These are phyloP conservation scores for Vaucheria bursata DNA, from an alignment of 352 stramenopile genomes.

Conservation along the genomic window DNA sequence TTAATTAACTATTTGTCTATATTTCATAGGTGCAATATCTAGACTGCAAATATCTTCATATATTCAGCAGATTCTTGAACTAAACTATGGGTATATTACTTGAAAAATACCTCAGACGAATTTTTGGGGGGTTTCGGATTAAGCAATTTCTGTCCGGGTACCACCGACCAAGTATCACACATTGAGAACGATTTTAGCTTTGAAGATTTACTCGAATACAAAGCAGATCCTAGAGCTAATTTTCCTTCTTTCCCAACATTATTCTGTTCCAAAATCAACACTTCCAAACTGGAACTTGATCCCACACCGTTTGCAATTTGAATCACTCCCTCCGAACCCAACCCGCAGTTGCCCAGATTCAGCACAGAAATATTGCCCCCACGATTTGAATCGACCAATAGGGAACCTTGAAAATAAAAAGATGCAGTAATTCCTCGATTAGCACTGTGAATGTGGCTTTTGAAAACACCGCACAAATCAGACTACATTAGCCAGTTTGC, in stretches of 20 bases:
- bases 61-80: too few relatives aligned
- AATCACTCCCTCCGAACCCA: background rate
- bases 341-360: background rate
- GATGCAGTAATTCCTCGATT: background rate
- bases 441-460: background rate
- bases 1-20: too few relatives aligned
- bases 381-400: background rate
- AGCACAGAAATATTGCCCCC: background rate
- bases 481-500: too few relatives aligned
- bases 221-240: background rate
- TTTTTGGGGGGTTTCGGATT: too few relatives aligned
- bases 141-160: constrained; percentile 27
- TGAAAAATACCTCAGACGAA: too few relatives aligned
- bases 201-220: constrained; percentile 11
- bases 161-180: constrained; percentile 26
- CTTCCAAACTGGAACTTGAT: background rate
- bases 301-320: background rate
- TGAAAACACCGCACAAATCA: background rate
- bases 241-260: background rate
- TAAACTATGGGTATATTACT: too few relatives aligned
- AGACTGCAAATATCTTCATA: too few relatives aligned
- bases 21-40: too few relatives aligned
- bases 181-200: constrained; percentile 23
- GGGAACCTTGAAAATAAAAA: too few relatives aligned
- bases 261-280: background rate